Base-by-base conservation (phyloP, 768 basidiomycete species). In the Polyporus arcularius region DNA sequence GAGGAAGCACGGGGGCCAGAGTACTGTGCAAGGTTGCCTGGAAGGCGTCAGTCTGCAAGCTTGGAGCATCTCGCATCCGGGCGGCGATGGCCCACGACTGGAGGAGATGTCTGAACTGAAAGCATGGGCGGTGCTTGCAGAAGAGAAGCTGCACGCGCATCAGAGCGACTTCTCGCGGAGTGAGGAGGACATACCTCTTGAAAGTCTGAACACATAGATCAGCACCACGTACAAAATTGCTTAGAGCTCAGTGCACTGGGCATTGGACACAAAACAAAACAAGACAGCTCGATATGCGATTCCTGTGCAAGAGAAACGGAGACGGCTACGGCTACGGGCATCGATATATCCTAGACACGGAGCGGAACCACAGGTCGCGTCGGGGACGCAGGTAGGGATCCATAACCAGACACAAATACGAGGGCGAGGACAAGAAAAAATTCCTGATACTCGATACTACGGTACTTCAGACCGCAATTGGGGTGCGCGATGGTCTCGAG, bases 261-360 rank as follows among this genome's bases (percentile, higher is more conserved):
- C 9, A 18, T 45, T 45, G 16, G n/a, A 45, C 16, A 21, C 26
- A 30, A 48, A 48, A 48, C 21, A 18, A 48, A 48, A 16, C 18
- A 18, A 43, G 46, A 48, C 26, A 48, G 46, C 46, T 26, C 46
- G 46, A 48, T 48, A 48, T 48, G 46, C 46, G 14, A 28, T 48
- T 48, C 35, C 46, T 48, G 46, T 28, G 46, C 46, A 28, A 11
- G 43, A 21, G 42, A 42, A 26, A 35, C 40, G 31, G 31, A 14
- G 49, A 54, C 51, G 52, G 58, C 52, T 59, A 59, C 58, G 58
- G 58, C 38, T 38, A 53, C 58, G 47, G 58, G 18, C n/a, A 32
- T 48, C 40, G 41, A 59, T 53, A 59, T 58, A 42, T 39, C 52
- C 53, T 59, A 59, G 57, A 45, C 49, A 48, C 30, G n/a, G 35